Base-by-base conservation (phyloP, 1,139 yeast genomes). In the Casaregolazyma suthepensis region DNA sequence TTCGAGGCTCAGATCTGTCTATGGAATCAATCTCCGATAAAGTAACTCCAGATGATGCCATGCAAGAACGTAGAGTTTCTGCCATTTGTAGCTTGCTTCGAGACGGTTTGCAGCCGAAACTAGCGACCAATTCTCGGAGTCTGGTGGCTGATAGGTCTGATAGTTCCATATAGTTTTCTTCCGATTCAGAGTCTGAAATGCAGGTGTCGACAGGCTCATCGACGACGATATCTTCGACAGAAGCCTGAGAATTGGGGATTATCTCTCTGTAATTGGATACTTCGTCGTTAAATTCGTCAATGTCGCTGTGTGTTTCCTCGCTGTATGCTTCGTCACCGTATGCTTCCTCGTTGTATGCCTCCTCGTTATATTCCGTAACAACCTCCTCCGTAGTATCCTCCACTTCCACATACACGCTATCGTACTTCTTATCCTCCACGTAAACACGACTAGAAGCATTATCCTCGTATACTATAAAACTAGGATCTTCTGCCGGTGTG, bases 21-120 rank as follows among this genome's bases (percentile, higher is more conserved):
- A n/a, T 13, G 15, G n/a, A 20, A 9, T 45, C 48, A 17, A 18
- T 37, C 37, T 5, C 7, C 29, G 42, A 12, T 18, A 17, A 20
- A 17, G 20, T 29, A 17, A n/a, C 20, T 31, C 37, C 42, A 9
- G 42, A 29, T 7, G 18, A 13, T 12, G 17, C 15, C n/a, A 45
- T 29, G 23, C 48, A 45, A 12, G 48, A 45, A 6, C 37, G 42
- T 17, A 45, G 48, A 18, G 48, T 45, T 10, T 45, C 48, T n/a
- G 37, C 26, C 42, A 31, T 31, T 10, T 31, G 26, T 1, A 38
- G 20, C 10, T 38, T 17, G 9, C 26, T 31, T n/a, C 26, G 35
- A 9, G 20, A n/a, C n/a, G 48, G 48, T 15, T 17, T 18, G 23
- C 35, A 45, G 20, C 48, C 48, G 23, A 18, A 45, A 17, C n/a